These are phyloP conservation scores for Pyricularia grisea DNA, from an alignment of 2,329 filamentous ascomycete genomes.

Conservation along the genomic window DNA sequence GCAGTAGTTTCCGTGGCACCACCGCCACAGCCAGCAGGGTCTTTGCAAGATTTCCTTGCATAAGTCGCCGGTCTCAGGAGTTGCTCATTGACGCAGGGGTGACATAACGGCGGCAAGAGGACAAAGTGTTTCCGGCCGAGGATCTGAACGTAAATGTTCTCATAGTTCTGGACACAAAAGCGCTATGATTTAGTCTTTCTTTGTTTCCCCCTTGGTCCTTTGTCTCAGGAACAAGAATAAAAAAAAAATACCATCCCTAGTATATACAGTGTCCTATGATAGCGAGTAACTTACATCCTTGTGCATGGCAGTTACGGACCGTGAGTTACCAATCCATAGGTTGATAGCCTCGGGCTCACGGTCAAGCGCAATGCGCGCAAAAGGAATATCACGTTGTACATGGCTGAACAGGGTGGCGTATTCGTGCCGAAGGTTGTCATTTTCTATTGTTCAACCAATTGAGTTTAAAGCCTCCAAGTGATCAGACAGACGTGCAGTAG, in stretches of 20 bases:
- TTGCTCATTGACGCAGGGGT: slow-evolving; percentile 59
- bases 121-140: slow-evolving; percentile 66
- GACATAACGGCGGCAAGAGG: slow-evolving; percentile 61
- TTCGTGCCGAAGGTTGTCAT: slow-evolving; percentile 71
- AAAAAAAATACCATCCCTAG: neutral
- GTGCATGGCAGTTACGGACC: slow-evolving; percentile 62
- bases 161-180: slow-evolving; percentile 44
- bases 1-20: slow-evolving; percentile 14
- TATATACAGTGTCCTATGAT: neutral
- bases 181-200: neutral
- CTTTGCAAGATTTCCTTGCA: slow-evolving; percentile 20
- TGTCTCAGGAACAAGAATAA: no score
- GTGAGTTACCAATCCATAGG: slow-evolving; percentile 70
- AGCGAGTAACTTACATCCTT: slow-evolving; percentile 58
- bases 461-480: neutral
- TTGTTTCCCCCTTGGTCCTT: no score
- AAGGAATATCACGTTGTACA: slow-evolving; percentile 56
- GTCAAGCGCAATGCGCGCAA: slow-evolving; percentile 62
- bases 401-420: slow-evolving; percentile 55
- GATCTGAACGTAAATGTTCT: slow-evolving; percentile 76
- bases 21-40: neutral
- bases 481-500: neutral
- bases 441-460: slow-evolving; percentile 39
- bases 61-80: slow-evolving; percentile 51
- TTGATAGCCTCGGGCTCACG: slow-evolving; percentile 66